phyloP scores from a whole-genome alignment of 163 green algal species.

The Chloromonas sp. region DNA sequence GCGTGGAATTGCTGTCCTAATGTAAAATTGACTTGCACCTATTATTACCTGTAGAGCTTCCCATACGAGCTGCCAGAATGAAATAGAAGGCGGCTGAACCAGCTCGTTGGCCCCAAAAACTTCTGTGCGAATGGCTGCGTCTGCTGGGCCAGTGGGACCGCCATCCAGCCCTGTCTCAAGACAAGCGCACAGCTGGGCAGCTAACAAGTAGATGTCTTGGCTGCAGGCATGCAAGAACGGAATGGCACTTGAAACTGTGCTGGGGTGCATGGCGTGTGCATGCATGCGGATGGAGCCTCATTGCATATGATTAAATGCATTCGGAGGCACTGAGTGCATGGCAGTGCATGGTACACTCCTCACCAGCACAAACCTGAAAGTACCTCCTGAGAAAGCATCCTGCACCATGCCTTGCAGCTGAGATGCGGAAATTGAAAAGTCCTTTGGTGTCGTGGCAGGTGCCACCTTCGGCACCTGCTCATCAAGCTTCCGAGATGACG shows the following conservation, averaged over 20 bases:
- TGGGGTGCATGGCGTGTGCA: no score
- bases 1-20: no score
- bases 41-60: constrained; percentile 12
- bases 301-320: background rate
- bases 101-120: constrained; percentile 31
- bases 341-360: background rate
- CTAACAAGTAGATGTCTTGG: background rate
- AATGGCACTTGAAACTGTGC: no score
- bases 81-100: constrained; percentile 1
- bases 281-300: no score
- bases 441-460: no score
- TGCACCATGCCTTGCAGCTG: background rate
- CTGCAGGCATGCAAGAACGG: background rate
- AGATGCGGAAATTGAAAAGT: background rate
- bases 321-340: background rate
- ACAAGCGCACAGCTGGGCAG: constrained; percentile 1
- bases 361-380: background rate
- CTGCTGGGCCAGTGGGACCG: background rate
- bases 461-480: no score
- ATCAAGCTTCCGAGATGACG: no score
- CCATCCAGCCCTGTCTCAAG: constrained; percentile 1
- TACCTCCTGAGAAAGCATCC: background rate
- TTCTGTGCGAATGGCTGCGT: constrained; percentile 1
- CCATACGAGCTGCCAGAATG: constrained; percentile 26
- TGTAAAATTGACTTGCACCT: no score